A percentile compares a stretch with the other conserved stretches of the same genome.
Evolutionary conservation across 345 rosid genomes (phyloP).

Genomic region (Brassica incana): DNA sequence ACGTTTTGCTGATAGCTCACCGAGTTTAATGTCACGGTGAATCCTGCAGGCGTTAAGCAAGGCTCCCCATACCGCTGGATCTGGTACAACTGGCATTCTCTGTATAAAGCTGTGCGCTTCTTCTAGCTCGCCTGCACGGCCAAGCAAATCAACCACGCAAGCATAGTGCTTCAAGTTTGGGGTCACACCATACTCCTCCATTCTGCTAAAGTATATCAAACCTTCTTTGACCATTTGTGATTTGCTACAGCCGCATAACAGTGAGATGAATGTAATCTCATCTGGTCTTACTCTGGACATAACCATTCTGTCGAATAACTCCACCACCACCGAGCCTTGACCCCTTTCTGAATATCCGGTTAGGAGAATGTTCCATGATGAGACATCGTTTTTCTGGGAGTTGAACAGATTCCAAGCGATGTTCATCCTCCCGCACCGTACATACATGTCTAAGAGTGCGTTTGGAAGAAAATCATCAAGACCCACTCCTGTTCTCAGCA

Average conservation of each 20-base stretch:
- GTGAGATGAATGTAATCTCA: slow-evolving; percentile 68
- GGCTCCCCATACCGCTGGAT: slow-evolving; percentile 88
- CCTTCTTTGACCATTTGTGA: slow-evolving; percentile 75
- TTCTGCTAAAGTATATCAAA: slow-evolving; percentile 55
- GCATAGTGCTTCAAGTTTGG: slow-evolving; percentile 82
- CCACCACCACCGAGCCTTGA: slow-evolving; percentile 56
- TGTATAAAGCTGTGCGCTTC: slow-evolving; percentile 63
- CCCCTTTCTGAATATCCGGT: slow-evolving; percentile 71
- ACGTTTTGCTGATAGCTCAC: slow-evolving; percentile 60
- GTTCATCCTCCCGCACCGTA: slow-evolving; percentile 72
- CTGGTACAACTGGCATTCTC: slow-evolving; percentile 65
- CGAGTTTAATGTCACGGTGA: slow-evolving; percentile 53
- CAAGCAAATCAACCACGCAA: slow-evolving; percentile 83
- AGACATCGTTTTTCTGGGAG: slow-evolving; percentile 50
- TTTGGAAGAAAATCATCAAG: slow-evolving; percentile 64
- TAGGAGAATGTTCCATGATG: slow-evolving; percentile 85
- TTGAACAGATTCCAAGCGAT: slow-evolving; percentile 66
- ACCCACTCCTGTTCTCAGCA: slow-evolving; percentile 53
- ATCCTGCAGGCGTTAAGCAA: slow-evolving; percentile 75
- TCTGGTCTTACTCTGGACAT: slow-evolving; percentile 61
- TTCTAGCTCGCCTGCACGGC: slow-evolving; percentile 67
- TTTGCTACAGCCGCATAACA: slow-evolving; percentile 78
- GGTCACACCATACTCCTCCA: slow-evolving; percentile 57
- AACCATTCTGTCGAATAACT: slow-evolving; percentile 63
- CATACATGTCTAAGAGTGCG: slow-evolving; percentile 77